Evolutionary conservation across 441 rosid genomes (phyloP), one percentile per base, ranked within the genome.

Genomic region (Gossypium laxum): DNA sequence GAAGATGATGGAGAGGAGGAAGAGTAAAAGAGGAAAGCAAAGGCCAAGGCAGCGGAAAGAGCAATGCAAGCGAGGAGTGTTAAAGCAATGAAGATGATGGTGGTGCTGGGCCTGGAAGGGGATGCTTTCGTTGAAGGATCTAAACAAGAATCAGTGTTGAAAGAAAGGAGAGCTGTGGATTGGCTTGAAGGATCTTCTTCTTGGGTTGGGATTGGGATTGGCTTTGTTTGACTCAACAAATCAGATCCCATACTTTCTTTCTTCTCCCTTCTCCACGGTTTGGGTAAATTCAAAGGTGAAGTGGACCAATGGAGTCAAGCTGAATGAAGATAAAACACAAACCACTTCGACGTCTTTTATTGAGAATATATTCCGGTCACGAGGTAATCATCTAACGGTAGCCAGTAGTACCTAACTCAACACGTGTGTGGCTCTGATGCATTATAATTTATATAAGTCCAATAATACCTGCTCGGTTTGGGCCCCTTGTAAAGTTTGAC

Each of bases 21-120:
- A 62, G 87, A 86, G 72, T 87, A 86, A 86, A 86, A 85, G 76
- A 88, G 88, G 78, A 89, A 92, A 43, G 88, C 91, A 77, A 89
- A 90, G 64, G 94, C 91, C 17, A 64, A 38, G 2, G 75, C 70
- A 43, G 70, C 88, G 61, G 97, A 82, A 72, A 89, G 57, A 52
- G 91, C 88, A 38, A 86, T 11, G 85, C 90, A 85, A 14, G 93
- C 71, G 79, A 84, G 1, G 65, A 86, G 74, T 57, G 84, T 68
- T 55, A 88, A 86, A 18, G 90, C 70, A 64, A 86, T 64, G 84
- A 91, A 81, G 77, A 85, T 1, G 71, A 87, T 60, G 48, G 83
- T 80, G 22, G 79, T 84, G 71, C 82, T 15, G 61, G 68, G 64
- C 41, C 64, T 78, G 0, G 69, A 75, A 28, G 77, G n/a, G 17